Evolutionary conservation across 2,329 filamentous ascomycete genomes (phyloP), one percentile per base, ranked within the genome.

Genomic region (Rhynchosporium graminicola): DNA sequence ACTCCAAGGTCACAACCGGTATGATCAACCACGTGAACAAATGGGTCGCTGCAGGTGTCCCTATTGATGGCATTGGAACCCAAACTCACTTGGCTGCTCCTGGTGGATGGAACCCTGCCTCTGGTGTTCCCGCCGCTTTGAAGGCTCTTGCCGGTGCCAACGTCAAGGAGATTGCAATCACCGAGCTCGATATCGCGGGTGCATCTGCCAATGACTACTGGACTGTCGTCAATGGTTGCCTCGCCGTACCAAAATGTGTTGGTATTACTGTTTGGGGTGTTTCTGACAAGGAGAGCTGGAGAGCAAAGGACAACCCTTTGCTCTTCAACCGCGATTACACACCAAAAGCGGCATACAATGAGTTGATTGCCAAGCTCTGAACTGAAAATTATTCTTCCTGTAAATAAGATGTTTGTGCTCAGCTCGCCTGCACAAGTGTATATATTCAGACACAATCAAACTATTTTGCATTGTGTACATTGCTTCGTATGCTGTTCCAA

Each of bases 61-160:
- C 84, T 63, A 88, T 88, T 63, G 83, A 89, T 69, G 86, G 86
- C 60, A 86, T 89, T 62, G 82, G 77, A 69, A 69, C 81, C 5
- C 68, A 70, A 55, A 36, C 48, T 15, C 67, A 70, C 48, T 54
- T 60, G 33, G 26, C 8, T n/a, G 47, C 46, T 46, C n/a, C 46
- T 43, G 45, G 47, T 26, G 36, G 47, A 4, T 12, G 33, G 33
- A 36, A 36, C 33, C 33, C 33, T 36, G 33, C 33, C 33, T 36
- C 29, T 2, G 57, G 36, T 15, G 38, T 38, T n/a, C n/a, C 57
- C 33, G 47, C 46, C 15, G 69, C 69, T 29, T 42, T 70, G 5
- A 52, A 57, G 20, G 62, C 63, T 0, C 75, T 63, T 76, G 79
- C 62, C 84, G 83, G 74, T 0, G 74, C 77, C 0, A 79, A 82